Evolutionary conservation across 1,284 basidiomycete genomes (phyloP), one percentile per base, ranked within the genome.

Genomic region (Ustilago nuda): DNA sequence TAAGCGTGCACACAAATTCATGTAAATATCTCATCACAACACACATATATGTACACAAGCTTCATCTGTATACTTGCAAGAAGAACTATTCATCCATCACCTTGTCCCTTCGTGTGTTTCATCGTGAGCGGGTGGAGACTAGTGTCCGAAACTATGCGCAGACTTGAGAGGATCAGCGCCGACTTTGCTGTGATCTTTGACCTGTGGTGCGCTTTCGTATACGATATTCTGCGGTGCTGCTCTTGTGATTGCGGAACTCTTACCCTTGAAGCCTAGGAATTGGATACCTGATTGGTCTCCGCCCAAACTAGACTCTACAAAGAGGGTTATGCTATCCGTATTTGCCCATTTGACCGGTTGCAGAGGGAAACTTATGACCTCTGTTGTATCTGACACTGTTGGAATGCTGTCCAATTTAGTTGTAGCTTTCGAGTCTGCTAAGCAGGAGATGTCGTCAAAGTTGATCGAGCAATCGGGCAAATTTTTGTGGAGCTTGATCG

Each of bases 251-350:
- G 71, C 67, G 3, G 69, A 63, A 23, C n/a, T 53, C 51, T 83
- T 81, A 27, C 84, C 84, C 17, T 80, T 79, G 72, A 85, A 82
- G 12, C 83, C 84, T 4, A 83, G 27, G 63, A 79, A 85, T 30
- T 79, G 80, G 54, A 85, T 71, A 5, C 43, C 64, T 3, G 69
- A 35, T 13, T 69, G 65, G 11, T 80, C 66, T 6, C 48, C 68
- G 41, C 80, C 82, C 13, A 73, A 35, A 37, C 58, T 57, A 11
- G 61, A 43, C 11, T 79, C 77, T 41, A 85, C 54, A 51, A 84
- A 85, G 50, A 85, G 53, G 17, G 80, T 81, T 50, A 85, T 30
- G 30, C 41, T 30, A 41, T 79, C 73, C 9, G 84, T 84, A 50
- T 79, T 78, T 32, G 77, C 48, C 67, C 84, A 84, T 39, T 83